phyloP scores from a whole-genome alignment of 2,329 filamentous ascomycete genomes.

The Microdochium trichocladiopsis region DNA sequence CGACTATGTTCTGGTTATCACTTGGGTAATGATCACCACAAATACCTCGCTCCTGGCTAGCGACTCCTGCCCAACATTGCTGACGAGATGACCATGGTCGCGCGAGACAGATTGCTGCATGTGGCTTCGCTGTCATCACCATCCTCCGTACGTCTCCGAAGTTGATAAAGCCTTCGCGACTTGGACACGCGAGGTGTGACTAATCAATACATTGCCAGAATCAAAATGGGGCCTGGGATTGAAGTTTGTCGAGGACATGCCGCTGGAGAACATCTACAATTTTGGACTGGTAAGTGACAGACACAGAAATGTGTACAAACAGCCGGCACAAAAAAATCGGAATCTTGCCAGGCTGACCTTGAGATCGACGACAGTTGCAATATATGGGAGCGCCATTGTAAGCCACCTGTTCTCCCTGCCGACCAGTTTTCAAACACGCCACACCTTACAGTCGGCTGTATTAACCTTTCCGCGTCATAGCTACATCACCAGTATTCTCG shows the following conservation, averaged over 20 bases:
- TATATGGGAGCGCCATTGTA: conserved; percentile 35
- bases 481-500: conserved; percentile 32
- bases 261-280: conserved; percentile 24
- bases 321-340: conserved; percentile 1
- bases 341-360: neutral
- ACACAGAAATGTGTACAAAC: neutral
- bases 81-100: too few relatives aligned
- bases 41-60: neutral
- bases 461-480: conserved; percentile 10
- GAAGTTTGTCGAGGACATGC: conserved; percentile 24
- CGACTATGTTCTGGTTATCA: neutral
- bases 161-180: too few relatives aligned
- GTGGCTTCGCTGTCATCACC: conserved; percentile 25
- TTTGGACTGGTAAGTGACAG: conserved; percentile 26
- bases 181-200: too few relatives aligned
- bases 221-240: conserved; percentile 36
- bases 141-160: conserved; percentile 23
- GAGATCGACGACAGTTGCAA: conserved; percentile 18
- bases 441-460: neutral
- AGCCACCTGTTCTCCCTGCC: conserved; percentile 4
- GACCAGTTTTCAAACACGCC: neutral
- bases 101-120: conserved; percentile 10
- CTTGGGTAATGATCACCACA: neutral
- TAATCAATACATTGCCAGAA: too few relatives aligned
- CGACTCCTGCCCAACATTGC: too few relatives aligned